Base-by-base conservation (phyloP, 1,284 basidiomycete species). In the Apiotrichum laibachii region DNA sequence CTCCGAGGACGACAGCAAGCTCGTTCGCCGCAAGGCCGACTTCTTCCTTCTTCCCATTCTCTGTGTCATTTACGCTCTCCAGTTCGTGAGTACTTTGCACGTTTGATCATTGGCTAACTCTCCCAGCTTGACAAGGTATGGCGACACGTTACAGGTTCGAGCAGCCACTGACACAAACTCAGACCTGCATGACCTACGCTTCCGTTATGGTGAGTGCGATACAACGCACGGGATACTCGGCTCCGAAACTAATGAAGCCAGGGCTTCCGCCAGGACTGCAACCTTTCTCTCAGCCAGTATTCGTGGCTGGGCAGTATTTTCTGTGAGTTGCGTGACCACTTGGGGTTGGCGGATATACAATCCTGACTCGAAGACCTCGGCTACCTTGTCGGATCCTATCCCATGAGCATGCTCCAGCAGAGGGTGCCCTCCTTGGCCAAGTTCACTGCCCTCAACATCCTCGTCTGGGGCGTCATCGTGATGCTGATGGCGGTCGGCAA, bases 1-100 rank as follows among this genome's bases (percentile, higher is more conserved):
- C 52, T 82, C 85, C 63, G 82, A 82, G 0, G 73, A 66, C 13
- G 85, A 87, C 70, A 81, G 82, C 6, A 62, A 73, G 34, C 80
- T 83, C 6, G 64, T 75, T 12, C 55, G 63, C 19, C 55, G 65
- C 13, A 73, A 72, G 65, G 70, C 73, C 55, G 76, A 77, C 56
- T 54, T 55, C 45, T 60, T 71, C 50, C 57, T 76, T 5, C 58
- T 77, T 13, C 76, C 76, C 18, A 58, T 76, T 43, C 61, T 71
- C 18, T 39, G 50, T 18, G 7, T 33, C 21, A 51, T 51, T 19
- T 22, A 21, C 18, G 50, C 50, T 5, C 39, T 51, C 22, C 50
- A 51, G 39, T 51, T 51, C 26, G 47, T 49, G 31, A 34, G 47
- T 49, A 4, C 6, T 33, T 44, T 13, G 21, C 1, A 18, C 6